Evolutionary conservation across 2,329 filamentous ascomycete species (phyloP), one percentile per base, ranked within the genome.

Genomic region (Aspergillus quadrilineatus): DNA sequence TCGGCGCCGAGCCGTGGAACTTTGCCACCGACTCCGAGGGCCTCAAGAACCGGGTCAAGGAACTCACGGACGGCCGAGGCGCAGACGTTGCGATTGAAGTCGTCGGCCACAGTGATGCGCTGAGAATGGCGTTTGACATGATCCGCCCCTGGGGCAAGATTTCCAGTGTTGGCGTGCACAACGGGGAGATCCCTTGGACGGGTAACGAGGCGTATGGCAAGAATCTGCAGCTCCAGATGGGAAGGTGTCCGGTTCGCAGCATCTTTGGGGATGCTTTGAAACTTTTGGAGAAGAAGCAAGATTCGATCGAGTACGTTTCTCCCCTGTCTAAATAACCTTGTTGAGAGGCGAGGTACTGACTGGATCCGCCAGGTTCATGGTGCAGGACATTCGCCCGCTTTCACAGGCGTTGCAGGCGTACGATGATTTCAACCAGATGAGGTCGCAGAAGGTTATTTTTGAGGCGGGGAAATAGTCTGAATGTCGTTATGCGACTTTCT

Each of bases 41-140:
- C 1, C 80, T 94, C 68, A 53, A 60, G 3, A 46, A 61, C 8
- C 29, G 68, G 4, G 85, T 96, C 48, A 86, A 85, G 67, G 85
- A 89, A 60, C 82, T 86, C 28, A 93, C 90, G 0, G 82, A 88
- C 10, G 90, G 90, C 1, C 81, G 92, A 28, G 92, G 92, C 1
- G 91, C 91, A 6, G 92, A 96, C 73, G 84, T 90, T 6, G 86
- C 92, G 1, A 85, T 96, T 55, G 89, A 92, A 69, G 86, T 89
- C 5, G 89, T 91, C 10, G 89, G 89, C 0, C 76, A 86, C 53
- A 85, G 83, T 48, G 80, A 83, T 22, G 88, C 88, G 0, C 72
- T 91, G 63, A 82, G 80, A 62, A 89, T 86, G 53, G 87, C 84
- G 0, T 90, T 86, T 69, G 87, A 90, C 36, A 69, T 90, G n/a